Evolutionary conservation across 768 basidiomycete genomes (phyloP), one percentile per base, ranked within the genome.

Genomic region (Antrodiella citrinella): DNA sequence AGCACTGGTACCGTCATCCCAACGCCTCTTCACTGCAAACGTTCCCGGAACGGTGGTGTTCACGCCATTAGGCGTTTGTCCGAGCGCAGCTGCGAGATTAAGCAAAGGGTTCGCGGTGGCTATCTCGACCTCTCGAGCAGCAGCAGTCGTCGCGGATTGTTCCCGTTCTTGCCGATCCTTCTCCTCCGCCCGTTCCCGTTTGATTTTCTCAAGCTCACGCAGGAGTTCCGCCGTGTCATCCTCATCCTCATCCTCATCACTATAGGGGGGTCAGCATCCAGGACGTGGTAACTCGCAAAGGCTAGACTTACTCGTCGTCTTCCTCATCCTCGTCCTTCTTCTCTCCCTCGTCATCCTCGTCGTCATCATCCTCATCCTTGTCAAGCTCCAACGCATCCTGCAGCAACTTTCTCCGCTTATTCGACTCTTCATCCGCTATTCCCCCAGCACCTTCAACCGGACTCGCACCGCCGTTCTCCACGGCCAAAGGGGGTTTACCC

Each of bases 201-300:
- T 97, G 58, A 98, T 97, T 72, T 95, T 97, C 68, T 96, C 95
- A n/a, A 99, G 75, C 65, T 99, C 96, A 21, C 92, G 83, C 54
- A 99, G 73, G 20, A 99, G 75, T 60, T 96, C 95, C 0, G 92
- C 92, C 0, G 92, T 91, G 48, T 95, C 91, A 59, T 92, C 90
- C 55, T 95, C 93, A 7, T 90, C 87, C 15, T 86, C 78, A 2
- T 70, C 69, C 10, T 72, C 71, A 9, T 69, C 78, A 10, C 82
- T 80, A 0, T 69, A n/a, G n/a, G n/a, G n/a, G n/a, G n/a, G n/a
- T n/a, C n/a, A n/a, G n/a, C n/a, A n/a, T n/a, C n/a, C n/a, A n/a
- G n/a, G n/a, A n/a, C n/a, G n/a, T n/a, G n/a, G n/a, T n/a, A n/a
- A n/a, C n/a, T n/a, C n/a, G n/a, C n/a, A 9, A 20, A 22, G 26